Conservation (phyloP, 2,329 filamentous ascomycete species). For the Blastomyces silverae region DNA sequence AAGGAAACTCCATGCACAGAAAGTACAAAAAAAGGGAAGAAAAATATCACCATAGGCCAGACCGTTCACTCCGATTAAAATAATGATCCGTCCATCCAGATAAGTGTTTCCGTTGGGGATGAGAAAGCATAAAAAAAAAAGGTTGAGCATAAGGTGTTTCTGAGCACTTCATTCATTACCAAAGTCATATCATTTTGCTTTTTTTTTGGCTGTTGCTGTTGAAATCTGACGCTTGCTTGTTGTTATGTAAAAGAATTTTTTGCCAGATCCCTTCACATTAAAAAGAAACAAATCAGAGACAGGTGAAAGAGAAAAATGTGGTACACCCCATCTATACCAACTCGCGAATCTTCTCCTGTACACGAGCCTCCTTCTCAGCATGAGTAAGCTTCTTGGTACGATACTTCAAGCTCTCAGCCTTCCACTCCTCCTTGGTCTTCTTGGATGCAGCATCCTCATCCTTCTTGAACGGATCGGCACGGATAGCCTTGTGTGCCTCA, state of each 20-base stretch:
- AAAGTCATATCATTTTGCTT: slow-evolving; percentile 8
- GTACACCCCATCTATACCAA: slow-evolving; percentile 44
- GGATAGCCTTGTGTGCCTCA: slow-evolving; percentile 93
- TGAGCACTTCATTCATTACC: slow-evolving; percentile 2
- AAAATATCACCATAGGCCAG: background rate
- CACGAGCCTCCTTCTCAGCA: slow-evolving; percentile 72
- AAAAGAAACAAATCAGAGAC: background rate
- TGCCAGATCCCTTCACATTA: background rate
- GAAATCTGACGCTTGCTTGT: background rate
- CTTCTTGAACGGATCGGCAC: slow-evolving; percentile 98
- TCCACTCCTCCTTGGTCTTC: slow-evolving; percentile 98
- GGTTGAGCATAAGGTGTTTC: background rate
- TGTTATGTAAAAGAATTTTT: too few relatives aligned
- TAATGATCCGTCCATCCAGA: background rate
- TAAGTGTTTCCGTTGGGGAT: background rate
- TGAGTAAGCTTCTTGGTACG: slow-evolving; percentile 67
- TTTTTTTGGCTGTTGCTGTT: background rate
- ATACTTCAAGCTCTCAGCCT: slow-evolving; percentile 91
- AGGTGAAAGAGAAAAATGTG: background rate
- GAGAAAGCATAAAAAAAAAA: background rate
- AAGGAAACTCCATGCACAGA: background rate
- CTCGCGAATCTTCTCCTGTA: slow-evolving; percentile 87
- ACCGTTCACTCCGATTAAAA: background rate
- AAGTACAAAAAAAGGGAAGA: background rate
- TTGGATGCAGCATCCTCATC: slow-evolving; percentile 63